Evolutionary conservation across 148 eudicot species (phyloP).

Genomic region (Rhododendron henanense): DNA sequence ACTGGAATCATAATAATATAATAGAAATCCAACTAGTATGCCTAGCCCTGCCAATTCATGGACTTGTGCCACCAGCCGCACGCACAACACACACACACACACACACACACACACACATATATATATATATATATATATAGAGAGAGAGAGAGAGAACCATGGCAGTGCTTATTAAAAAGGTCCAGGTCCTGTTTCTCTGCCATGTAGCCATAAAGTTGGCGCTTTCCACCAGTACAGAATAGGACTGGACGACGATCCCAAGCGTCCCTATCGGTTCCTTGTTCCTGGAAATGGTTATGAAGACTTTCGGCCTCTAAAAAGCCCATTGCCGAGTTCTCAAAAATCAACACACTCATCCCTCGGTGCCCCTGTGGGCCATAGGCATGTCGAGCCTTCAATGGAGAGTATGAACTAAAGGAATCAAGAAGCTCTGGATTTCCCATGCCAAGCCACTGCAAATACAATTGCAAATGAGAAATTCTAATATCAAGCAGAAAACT

Average conservation of each 20-base stretch:
- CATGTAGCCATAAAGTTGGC: slow-evolving; percentile 70
- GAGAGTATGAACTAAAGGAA: slow-evolving; percentile 44
- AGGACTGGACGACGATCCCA: slow-evolving; percentile 41
- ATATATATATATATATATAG: neutral
- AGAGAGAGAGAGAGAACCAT: slow-evolving; percentile 33
- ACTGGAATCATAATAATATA: neutral
- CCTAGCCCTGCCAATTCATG: neutral
- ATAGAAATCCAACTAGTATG: neutral
- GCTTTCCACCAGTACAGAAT: slow-evolving; percentile 58
- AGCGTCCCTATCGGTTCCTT: slow-evolving; percentile 48
- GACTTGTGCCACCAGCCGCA: neutral
- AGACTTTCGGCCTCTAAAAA: slow-evolving; percentile 67
- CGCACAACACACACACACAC: neutral
- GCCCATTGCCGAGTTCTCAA: slow-evolving; percentile 62
- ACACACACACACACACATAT: neutral
- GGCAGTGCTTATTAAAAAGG: slow-evolving; percentile 52
- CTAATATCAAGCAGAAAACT: neutral
- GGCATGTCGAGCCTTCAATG: slow-evolving; percentile 56
- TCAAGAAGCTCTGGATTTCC: slow-evolving; percentile 77
- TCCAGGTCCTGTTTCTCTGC: slow-evolving; percentile 60
- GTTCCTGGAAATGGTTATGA: slow-evolving; percentile 45
- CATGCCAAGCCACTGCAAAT: slow-evolving; percentile 74
- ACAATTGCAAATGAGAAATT: neutral
- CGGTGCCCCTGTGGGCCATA: slow-evolving; percentile 87
- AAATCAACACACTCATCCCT: slow-evolving; percentile 62